phyloP scores from a whole-genome alignment of 169 alveolate genomes.

The Theileria parva region DNA sequence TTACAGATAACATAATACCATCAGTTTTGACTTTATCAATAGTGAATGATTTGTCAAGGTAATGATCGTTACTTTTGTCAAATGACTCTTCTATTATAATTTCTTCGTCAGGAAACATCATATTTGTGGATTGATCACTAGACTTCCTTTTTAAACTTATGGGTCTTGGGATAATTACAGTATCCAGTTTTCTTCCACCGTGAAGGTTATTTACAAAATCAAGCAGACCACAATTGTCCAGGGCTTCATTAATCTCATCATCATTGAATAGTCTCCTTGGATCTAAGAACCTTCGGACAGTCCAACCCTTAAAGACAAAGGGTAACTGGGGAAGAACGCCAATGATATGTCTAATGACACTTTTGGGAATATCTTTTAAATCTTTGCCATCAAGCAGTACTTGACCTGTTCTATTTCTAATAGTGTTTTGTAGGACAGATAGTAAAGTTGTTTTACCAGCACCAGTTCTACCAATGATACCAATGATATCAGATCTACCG shows the following conservation, averaged over 20 bases:
- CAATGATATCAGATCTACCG: too few relatives aligned
- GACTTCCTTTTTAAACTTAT: constrained; percentile 11
- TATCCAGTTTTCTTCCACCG: constrained; percentile 30
- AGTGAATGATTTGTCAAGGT: not conserved
- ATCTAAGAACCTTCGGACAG: constrained; percentile 60
- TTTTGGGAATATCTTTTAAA: not conserved
- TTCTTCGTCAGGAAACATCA: too few relatives aligned
- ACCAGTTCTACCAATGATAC: too few relatives aligned
- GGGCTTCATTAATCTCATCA: constrained; percentile 39
- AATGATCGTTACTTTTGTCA: not conserved
- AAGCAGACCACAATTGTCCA: constrained; percentile 51
- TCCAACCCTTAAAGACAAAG: constrained; percentile 65
- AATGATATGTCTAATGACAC: constrained; percentile 22
- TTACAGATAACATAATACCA: constrained; percentile 6
- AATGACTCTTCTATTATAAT: not conserved
- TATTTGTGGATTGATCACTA: not conserved
- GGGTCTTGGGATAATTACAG: constrained; percentile 31
- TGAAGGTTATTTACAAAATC: constrained; percentile 34
- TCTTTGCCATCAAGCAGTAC: too few relatives aligned
- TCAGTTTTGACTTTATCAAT: not conserved
- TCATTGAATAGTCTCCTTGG: constrained; percentile 60
- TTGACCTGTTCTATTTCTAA: too few relatives aligned
- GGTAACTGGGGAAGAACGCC: constrained; percentile 66
- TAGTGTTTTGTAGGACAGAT: too few relatives aligned
- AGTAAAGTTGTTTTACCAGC: too few relatives aligned